These are phyloP conservation scores for Candida sonorensis DNA, from an alignment of 805 yeast genomes.

Conservation along the genomic window DNA sequence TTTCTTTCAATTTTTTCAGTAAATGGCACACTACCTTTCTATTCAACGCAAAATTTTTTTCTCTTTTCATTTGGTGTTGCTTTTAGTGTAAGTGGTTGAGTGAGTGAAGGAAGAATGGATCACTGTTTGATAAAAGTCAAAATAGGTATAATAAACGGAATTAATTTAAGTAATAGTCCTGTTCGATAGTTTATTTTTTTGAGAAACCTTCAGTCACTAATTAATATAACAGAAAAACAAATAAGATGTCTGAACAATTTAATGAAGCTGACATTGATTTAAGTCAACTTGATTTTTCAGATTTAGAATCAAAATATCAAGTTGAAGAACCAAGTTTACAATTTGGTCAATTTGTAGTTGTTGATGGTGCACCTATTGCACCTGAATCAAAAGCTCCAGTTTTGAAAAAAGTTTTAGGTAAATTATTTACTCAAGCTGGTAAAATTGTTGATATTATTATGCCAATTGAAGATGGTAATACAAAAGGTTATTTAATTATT, in stretches of 20 bases:
- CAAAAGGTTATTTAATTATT: slow-evolving; percentile 82
- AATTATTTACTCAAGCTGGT: slow-evolving; percentile 74
- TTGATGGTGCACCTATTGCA: slow-evolving; percentile 94
- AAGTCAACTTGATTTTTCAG: slow-evolving; percentile 70
- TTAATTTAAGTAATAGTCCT: too few species aligned
- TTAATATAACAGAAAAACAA: too few species aligned
- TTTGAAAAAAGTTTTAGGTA: slow-evolving; percentile 76
- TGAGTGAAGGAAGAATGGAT: too few species aligned
- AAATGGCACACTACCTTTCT: too few species aligned
- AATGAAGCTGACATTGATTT: slow-evolving; percentile 38
- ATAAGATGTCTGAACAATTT: slow-evolving; percentile 21
- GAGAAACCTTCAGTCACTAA: too few species aligned
- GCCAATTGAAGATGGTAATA: slow-evolving; percentile 73
- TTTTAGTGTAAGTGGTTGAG: too few species aligned
- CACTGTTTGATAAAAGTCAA: too few species aligned
- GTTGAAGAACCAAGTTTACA: slow-evolving; percentile 51
- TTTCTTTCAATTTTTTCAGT: too few species aligned
- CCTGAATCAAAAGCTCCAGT: slow-evolving; percentile 84
- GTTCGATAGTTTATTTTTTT: too few species aligned
- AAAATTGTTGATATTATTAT: slow-evolving; percentile 72
- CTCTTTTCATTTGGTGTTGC: too few species aligned
- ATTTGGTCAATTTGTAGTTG: slow-evolving; percentile 72
- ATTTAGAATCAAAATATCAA: slow-evolving; percentile 70
- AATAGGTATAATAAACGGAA: too few species aligned
- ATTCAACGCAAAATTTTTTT: too few species aligned